Evolutionary conservation across 1,139 yeast genomes (phyloP).

Genomic region (Saccharomyces hybrid): DNA sequence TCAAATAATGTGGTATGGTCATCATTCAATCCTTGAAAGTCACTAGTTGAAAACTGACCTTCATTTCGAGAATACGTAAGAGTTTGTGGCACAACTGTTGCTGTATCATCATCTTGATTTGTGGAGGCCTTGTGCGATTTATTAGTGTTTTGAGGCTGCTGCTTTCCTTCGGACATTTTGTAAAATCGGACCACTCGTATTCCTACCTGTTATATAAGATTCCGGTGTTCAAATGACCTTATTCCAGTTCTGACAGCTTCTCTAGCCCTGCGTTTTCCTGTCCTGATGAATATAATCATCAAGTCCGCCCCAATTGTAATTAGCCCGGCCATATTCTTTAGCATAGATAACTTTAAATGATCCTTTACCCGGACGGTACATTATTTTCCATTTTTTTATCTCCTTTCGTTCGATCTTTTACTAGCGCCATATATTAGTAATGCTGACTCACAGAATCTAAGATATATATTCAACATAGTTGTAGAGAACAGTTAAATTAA

Average conservation of each 20-base stretch:
- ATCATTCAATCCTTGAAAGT: background rate
- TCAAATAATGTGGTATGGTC: background rate
- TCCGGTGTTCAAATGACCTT: background rate
- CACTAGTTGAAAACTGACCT: constrained; percentile 2
- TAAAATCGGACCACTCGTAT: too few relatives aligned
- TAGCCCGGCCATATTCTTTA: background rate
- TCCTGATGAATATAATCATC: background rate
- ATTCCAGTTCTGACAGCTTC: background rate
- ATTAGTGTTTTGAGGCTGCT: background rate
- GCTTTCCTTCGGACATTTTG: background rate
- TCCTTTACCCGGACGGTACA: background rate
- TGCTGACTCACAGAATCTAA: background rate
- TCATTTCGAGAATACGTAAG: constrained; percentile 9
- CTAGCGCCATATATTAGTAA: background rate
- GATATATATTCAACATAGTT: too few relatives aligned
- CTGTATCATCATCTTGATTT: constrained; percentile 4
- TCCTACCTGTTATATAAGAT: background rate
- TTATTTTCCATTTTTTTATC: background rate
- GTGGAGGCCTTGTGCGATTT: background rate
- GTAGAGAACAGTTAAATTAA: too few relatives aligned
- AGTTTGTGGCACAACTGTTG: constrained; percentile 6
- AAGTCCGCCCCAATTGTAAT: background rate
- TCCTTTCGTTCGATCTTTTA: background rate
- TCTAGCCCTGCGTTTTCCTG: background rate
- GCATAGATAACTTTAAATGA: background rate